phyloP scores from a whole-genome alignment of 805 yeast species.

The Nakazawaea ishiwadae region DNA sequence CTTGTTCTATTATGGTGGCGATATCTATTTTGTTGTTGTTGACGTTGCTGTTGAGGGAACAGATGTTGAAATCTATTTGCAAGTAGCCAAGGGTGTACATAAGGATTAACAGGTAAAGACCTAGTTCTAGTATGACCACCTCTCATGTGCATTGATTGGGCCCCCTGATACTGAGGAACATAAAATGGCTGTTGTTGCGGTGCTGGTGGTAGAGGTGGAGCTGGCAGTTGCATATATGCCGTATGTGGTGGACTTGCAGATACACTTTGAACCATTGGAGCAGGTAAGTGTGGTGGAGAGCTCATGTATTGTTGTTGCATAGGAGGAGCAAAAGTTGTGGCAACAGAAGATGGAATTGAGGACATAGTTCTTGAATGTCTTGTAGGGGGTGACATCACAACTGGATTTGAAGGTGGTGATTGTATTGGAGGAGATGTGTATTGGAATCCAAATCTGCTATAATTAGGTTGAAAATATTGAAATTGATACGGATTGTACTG shows the following conservation, averaged over 20 bases:
- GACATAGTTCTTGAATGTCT: background rate
- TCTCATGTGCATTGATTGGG: background rate
- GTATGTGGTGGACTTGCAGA: background rate
- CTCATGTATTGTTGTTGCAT: background rate
- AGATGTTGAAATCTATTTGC: constrained; percentile 3
- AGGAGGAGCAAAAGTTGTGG: background rate
- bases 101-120: constrained; percentile 9
- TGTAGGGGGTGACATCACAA: background rate
- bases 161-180: constrained; percentile 1
- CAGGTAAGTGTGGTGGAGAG: no score
- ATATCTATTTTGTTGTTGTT: constrained; percentile 1
- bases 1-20: constrained; percentile 1
- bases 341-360: constrained; percentile 2
- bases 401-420: background rate
- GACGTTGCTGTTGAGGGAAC: background rate
- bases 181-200: constrained; percentile 1
- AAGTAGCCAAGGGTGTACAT: constrained; percentile 4
- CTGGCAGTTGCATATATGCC: background rate
- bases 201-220: background rate
- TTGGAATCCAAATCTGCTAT: background rate
- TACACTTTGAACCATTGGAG: background rate
- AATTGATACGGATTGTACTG: background rate
- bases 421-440: background rate
- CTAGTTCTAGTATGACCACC: constrained; percentile 6
- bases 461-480: constrained; percentile 3